Evolutionary conservation across 495 filamentous ascomycete species (phyloP).

Genomic region (Xylaria longipes): DNA sequence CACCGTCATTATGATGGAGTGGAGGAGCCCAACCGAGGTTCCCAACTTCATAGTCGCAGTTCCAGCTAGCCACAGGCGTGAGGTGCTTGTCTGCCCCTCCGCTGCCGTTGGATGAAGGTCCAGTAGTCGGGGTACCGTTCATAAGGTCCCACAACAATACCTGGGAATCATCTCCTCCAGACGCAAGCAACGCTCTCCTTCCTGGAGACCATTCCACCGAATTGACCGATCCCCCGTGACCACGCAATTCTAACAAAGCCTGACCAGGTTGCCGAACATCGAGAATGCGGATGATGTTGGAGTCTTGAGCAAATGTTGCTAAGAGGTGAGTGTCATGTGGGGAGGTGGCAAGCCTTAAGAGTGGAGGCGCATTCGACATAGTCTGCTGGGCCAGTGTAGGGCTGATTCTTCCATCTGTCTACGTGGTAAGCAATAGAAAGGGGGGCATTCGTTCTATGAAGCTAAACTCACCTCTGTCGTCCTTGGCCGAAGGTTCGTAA

Average conservation of each 20-base stretch:
- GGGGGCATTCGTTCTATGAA: neutral
- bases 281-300: constrained; percentile 89
- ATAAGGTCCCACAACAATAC: constrained; percentile 95
- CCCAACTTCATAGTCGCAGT: constrained; percentile 94
- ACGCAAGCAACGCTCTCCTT: constrained; percentile 85
- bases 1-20: constrained; percentile 68
- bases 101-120: constrained; percentile 53
- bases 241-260: constrained; percentile 90
- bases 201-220: constrained; percentile 95
- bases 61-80: constrained; percentile 84
- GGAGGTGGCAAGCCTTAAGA: constrained; percentile 89
- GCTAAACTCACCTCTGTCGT: constrained; percentile 71
- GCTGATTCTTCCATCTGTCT: constrained; percentile 57
- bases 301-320: constrained; percentile 94
- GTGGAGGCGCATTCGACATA: constrained; percentile 79
- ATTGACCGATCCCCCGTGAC: constrained; percentile 85
- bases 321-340: constrained; percentile 95
- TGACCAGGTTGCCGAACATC: constrained; percentile 97
- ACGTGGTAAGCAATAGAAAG: constrained; percentile 4
- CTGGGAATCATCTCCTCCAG: constrained; percentile 87
- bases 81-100: constrained; percentile 62
- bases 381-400: constrained; percentile 74
- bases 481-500: constrained; percentile 92
- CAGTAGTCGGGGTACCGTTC: constrained; percentile 64
- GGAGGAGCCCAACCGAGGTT: constrained; percentile 95